These are phyloP conservation scores for Trichoderma guizhouense DNA, from an alignment of 2,329 filamentous ascomycete species.

Conservation along the genomic window DNA sequence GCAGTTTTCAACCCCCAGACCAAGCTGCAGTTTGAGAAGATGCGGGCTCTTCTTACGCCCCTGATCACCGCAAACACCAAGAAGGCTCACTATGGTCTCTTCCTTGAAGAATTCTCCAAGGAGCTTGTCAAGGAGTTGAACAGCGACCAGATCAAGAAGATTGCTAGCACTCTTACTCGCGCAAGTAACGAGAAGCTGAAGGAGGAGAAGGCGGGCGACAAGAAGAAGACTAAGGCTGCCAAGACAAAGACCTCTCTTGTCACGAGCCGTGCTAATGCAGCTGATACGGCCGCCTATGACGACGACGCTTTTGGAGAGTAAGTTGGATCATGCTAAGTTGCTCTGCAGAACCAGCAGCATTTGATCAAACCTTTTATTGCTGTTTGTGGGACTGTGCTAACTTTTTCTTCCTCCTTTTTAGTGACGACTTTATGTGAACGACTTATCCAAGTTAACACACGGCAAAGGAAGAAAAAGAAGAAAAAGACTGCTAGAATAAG, in stretches of 20 bases:
- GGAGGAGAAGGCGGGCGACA: conserved; percentile 92
- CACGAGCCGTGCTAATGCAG: conserved; percentile 56
- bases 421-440: conserved; percentile 71
- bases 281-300: conserved; percentile 76
- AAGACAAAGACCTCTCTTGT: conserved; percentile 90
- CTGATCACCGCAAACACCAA: conserved; percentile 71
- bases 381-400: conserved; percentile 22
- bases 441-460: background rate
- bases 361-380: background rate
- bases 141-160: conserved; percentile 95
- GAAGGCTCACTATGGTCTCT: conserved; percentile 86
- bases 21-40: conserved; percentile 77
- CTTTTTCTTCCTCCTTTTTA: conserved; percentile 29
- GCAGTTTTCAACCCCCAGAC: conserved; percentile 85
- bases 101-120: conserved; percentile 88
- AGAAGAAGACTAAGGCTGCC: conserved; percentile 90
- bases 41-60: conserved; percentile 76
- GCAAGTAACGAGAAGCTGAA: conserved; percentile 97
- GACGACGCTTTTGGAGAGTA: conserved; percentile 80
- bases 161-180: conserved; percentile 81
- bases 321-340: conserved; percentile 44
- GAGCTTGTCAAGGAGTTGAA: conserved; percentile 81
- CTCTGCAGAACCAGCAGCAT: background rate
- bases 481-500: background rate
- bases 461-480: background rate